These are phyloP conservation scores for Diplocarpon mali DNA, from an alignment of 2,329 filamentous ascomycete genomes.

Conservation along the genomic window DNA sequence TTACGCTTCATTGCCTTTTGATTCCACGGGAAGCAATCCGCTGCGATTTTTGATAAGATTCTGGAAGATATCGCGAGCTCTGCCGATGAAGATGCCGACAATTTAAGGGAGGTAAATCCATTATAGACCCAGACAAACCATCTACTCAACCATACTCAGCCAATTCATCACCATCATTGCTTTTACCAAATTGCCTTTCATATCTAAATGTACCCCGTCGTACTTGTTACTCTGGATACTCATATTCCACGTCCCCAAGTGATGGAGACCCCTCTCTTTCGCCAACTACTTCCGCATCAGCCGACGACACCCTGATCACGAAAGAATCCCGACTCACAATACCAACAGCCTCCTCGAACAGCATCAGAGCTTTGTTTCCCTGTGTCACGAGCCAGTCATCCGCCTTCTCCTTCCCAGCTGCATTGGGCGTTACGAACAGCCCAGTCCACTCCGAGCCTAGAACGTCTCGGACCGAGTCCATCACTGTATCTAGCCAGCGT, in stretches of 20 bases:
- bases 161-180: constrained; percentile 40
- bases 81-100: no score
- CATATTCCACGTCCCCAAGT: constrained; percentile 40
- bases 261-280: constrained; percentile 30
- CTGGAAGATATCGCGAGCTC: no score
- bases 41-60: no score
- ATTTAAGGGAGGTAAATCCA: no score
- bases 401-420: constrained; percentile 34
- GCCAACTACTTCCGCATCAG: background rate
- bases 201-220: constrained; percentile 37
- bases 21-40: no score
- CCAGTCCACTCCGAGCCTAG: constrained; percentile 14
- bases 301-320: background rate
- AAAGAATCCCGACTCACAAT: constrained; percentile 7
- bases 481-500: constrained; percentile 32
- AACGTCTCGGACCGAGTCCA: constrained; percentile 22
- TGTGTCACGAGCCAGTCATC: constrained; percentile 36
- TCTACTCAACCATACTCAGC: constrained; percentile 27
- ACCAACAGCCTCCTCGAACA: constrained; percentile 31
- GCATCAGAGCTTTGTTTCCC: constrained; percentile 36
- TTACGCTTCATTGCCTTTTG: no score
- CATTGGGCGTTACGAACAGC: constrained; percentile 34
- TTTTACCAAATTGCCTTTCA: constrained; percentile 37
- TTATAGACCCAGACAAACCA: no score
- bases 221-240: constrained; percentile 37